Percentiles rank a stretch among this genome's conserved stretches.
Evolutionary conservation across 1,139 yeast genomes (phyloP).

Genomic region (Suhomyces bribrorum): DNA sequence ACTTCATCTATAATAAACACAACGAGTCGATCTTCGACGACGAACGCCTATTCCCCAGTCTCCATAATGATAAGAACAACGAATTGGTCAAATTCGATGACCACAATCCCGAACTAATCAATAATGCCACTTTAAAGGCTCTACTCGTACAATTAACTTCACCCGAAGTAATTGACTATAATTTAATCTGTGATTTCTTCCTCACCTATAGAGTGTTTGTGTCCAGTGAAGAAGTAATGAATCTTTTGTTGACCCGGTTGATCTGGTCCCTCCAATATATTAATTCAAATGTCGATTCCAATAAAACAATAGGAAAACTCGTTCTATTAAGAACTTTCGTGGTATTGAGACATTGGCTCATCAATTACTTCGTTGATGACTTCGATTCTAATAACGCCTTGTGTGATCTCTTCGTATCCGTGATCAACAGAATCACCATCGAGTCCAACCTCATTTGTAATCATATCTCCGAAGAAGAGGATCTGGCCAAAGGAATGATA

Average conservation of each 20-base stretch:
- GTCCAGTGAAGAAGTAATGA: slow-evolving; percentile 56
- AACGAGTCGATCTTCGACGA: slow-evolving; percentile 47
- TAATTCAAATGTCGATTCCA: slow-evolving; percentile 33
- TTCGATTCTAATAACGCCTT: slow-evolving; percentile 50
- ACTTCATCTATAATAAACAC: slow-evolving; percentile 38
- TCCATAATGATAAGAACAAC: slow-evolving; percentile 20
- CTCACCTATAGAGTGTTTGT: slow-evolving; percentile 77
- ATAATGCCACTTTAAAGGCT: slow-evolving; percentile 50
- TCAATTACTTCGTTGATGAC: slow-evolving; percentile 74
- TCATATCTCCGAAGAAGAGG: slow-evolving; percentile 5
- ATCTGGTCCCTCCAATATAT: slow-evolving; percentile 67
- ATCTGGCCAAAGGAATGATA: slow-evolving; percentile 9
- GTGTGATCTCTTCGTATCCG: slow-evolving; percentile 49
- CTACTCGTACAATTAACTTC: slow-evolving; percentile 75
- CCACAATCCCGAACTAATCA: slow-evolving; percentile 34
- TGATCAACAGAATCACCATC: slow-evolving; percentile 48
- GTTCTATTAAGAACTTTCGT: slow-evolving; percentile 86
- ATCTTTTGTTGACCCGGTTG: slow-evolving; percentile 62
- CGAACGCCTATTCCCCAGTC: slow-evolving; percentile 35
- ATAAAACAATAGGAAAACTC: slow-evolving; percentile 59
- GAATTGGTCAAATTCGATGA: slow-evolving; percentile 41
- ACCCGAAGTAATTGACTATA: slow-evolving; percentile 77
- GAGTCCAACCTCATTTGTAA: slow-evolving; percentile 31
- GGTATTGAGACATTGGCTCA: slow-evolving; percentile 83
- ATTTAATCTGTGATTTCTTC: slow-evolving; percentile 79